Conservation (phyloP, 306 rosid genomes). For the Rubus parviflorus region DNA sequence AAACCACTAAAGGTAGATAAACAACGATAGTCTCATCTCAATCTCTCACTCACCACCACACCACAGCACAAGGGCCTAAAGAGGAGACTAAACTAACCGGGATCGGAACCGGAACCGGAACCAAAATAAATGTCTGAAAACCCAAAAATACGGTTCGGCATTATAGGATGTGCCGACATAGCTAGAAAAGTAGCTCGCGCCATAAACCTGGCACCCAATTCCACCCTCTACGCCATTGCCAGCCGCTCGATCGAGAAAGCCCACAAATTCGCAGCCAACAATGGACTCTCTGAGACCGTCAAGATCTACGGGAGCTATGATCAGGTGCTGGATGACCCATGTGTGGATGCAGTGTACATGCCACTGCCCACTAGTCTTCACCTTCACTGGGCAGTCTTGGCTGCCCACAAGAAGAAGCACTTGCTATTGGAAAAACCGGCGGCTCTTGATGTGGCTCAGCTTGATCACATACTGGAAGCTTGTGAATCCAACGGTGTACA, state of each 20-base stretch:
- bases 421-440: slow-evolving; percentile 74
- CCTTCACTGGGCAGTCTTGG: slow-evolving; percentile 61
- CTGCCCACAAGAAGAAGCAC: slow-evolving; percentile 75
- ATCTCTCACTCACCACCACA: too few species aligned
- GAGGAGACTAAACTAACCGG: too few species aligned
- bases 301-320: slow-evolving; percentile 64
- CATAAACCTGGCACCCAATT: slow-evolving; percentile 55
- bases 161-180: slow-evolving; percentile 67
- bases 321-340: slow-evolving; percentile 58
- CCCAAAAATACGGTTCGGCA: slow-evolving; percentile 49
- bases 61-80: too few species aligned
- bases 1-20: too few species aligned
- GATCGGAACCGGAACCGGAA: too few species aligned
- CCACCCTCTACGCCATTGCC: slow-evolving; percentile 55
- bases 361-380: slow-evolving; percentile 75
- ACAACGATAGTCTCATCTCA: too few species aligned
- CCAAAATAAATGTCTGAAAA: slow-evolving; percentile 24
- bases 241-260: slow-evolving; percentile 77
- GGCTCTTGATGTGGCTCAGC: slow-evolving; percentile 57
- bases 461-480: slow-evolving; percentile 64
- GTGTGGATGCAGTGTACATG: slow-evolving; percentile 69
- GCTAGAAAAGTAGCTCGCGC: slow-evolving; percentile 80
- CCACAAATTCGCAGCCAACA: slow-evolving; percentile 42
- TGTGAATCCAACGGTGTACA: slow-evolving; percentile 68
- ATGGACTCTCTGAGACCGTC: slow-evolving; percentile 31